Evolutionary conservation across 1,139 yeast species (phyloP).

Genomic region (Protomyces macrosporus): DNA sequence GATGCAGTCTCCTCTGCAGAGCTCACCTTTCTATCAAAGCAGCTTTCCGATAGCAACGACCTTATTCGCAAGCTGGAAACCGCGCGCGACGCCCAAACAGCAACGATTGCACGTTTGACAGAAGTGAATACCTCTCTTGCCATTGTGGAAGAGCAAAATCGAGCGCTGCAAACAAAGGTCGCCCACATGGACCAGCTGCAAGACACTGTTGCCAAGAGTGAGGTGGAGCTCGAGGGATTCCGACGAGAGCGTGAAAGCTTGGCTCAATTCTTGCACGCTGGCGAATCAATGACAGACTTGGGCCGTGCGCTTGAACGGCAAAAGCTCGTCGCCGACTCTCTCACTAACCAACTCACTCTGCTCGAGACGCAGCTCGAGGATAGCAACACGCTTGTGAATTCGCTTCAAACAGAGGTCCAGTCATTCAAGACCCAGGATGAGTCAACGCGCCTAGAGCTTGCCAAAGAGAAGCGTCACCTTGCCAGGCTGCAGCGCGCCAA

Average conservation of each 20-base stretch:
- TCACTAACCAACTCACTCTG: conserved; percentile 38
- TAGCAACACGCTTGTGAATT: conserved; percentile 33
- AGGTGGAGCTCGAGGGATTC: conserved; percentile 50
- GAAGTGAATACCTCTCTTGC: conserved; percentile 47
- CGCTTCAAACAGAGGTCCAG: conserved; percentile 37
- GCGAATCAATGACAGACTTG: conserved; percentile 35
- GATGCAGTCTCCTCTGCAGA: conserved; percentile 31
- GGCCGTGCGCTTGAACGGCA: conserved; percentile 39
- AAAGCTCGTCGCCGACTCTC: conserved; percentile 36
- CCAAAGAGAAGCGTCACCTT: neutral
- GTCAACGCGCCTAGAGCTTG: neutral
- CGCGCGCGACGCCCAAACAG: conserved; percentile 47
- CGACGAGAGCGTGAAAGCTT: conserved; percentile 45
- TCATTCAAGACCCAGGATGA: neutral
- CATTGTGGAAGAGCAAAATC: conserved; percentile 51
- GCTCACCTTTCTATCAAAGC: conserved; percentile 45
- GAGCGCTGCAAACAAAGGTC: conserved; percentile 44
- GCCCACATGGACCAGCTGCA: conserved; percentile 46
- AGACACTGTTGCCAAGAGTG: conserved; percentile 48
- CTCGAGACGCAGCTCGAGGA: conserved; percentile 34
- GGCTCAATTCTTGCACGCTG: conserved; percentile 36
- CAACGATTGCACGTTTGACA: conserved; percentile 44
- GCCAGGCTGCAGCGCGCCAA: conserved; percentile 51
- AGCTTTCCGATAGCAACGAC: conserved; percentile 54
- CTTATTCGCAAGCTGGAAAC: conserved; percentile 55